phyloP scores from a whole-genome alignment of 1,284 basidiomycete genomes.

The Cryptococcus jaspeensis region DNA sequence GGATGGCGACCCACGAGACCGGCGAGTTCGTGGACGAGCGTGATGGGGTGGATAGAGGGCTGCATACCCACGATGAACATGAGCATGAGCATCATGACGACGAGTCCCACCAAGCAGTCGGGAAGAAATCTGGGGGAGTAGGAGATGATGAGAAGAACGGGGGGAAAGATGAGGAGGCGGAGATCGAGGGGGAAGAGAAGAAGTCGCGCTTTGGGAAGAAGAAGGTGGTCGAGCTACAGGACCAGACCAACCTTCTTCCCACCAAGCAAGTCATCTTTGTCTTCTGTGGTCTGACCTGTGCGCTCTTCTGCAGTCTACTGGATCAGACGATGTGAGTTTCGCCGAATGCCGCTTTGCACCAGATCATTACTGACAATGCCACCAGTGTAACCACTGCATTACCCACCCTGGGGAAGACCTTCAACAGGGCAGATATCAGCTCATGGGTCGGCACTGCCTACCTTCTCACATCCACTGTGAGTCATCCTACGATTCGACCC shows the following conservation, averaged over 20 bases:
- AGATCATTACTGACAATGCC: slow-evolving; percentile 57
- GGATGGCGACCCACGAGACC: slow-evolving; percentile 49
- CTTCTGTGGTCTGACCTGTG: slow-evolving; percentile 59
- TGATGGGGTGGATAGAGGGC: slow-evolving; percentile 6
- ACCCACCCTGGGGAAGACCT: slow-evolving; percentile 65
- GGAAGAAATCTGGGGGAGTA: background rate
- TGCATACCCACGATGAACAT: slow-evolving; percentile 37
- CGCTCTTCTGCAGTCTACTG: slow-evolving; percentile 59
- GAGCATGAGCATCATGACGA: slow-evolving; percentile 20
- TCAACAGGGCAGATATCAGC: slow-evolving; percentile 64
- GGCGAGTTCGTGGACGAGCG: slow-evolving; percentile 24
- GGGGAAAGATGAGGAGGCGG: slow-evolving; percentile 13
- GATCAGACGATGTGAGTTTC: slow-evolving; percentile 47
- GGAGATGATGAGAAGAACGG: background rate
- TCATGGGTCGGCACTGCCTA: slow-evolving; percentile 61
- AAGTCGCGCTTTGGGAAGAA: slow-evolving; percentile 13
- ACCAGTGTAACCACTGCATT: slow-evolving; percentile 66
- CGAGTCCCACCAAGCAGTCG: background rate
- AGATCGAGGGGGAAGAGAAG: slow-evolving; percentile 8
- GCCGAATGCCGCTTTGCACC: slow-evolving; percentile 28
- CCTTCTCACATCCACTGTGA: slow-evolving; percentile 38
- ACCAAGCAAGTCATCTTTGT: slow-evolving; percentile 64
- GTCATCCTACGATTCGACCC: background rate
- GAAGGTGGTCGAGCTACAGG: slow-evolving; percentile 56
- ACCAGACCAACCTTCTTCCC: slow-evolving; percentile 75